These are phyloP conservation scores for Patellaria atrata DNA, from an alignment of 495 filamentous ascomycete species.

Conservation along the genomic window DNA sequence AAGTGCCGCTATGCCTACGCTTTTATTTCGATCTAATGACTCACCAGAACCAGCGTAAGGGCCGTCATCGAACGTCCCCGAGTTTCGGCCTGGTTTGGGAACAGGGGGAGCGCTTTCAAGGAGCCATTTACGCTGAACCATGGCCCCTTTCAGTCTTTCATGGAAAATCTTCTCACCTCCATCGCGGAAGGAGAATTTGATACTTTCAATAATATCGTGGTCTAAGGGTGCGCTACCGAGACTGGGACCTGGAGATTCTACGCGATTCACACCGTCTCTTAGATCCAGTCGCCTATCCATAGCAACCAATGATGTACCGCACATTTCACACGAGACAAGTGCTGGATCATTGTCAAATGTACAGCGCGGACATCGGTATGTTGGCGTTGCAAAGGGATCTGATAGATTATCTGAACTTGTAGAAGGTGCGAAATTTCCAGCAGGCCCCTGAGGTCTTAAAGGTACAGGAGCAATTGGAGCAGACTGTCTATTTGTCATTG, in stretches of 20 bases:
- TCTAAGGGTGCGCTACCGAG: slow-evolving; percentile 25
- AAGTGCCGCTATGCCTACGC: slow-evolving; percentile 82
- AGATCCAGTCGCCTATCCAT: slow-evolving; percentile 31
- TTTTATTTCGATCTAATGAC: slow-evolving; percentile 35
- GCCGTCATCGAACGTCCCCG: slow-evolving; percentile 11
- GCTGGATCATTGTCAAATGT: slow-evolving; percentile 92
- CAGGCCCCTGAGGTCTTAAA: slow-evolving; percentile 1
- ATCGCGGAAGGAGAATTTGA: slow-evolving; percentile 82
- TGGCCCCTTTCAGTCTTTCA: slow-evolving; percentile 70
- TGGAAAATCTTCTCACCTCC: slow-evolving; percentile 85
- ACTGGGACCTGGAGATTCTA: slow-evolving; percentile 68
- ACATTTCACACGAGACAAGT: slow-evolving; percentile 77
- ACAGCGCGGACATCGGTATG: slow-evolving; percentile 69
- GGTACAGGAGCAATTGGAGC: not conserved
- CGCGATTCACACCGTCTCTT: slow-evolving; percentile 28
- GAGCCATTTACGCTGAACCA: slow-evolving; percentile 94
- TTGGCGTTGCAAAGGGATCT: not conserved
- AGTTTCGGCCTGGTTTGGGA: slow-evolving; percentile 40
- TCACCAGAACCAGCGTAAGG: slow-evolving; percentile 1
- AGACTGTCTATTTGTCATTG: slow-evolving; percentile 23
- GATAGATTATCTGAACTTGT: slow-evolving; percentile 1
- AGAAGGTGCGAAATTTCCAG: not conserved
- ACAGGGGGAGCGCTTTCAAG: slow-evolving; percentile 84
- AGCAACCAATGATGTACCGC: slow-evolving; percentile 59
- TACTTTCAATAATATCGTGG: slow-evolving; percentile 51